Conservation (phyloP, 805 yeast genomes). For the Yamadazyma laniorum region DNA sequence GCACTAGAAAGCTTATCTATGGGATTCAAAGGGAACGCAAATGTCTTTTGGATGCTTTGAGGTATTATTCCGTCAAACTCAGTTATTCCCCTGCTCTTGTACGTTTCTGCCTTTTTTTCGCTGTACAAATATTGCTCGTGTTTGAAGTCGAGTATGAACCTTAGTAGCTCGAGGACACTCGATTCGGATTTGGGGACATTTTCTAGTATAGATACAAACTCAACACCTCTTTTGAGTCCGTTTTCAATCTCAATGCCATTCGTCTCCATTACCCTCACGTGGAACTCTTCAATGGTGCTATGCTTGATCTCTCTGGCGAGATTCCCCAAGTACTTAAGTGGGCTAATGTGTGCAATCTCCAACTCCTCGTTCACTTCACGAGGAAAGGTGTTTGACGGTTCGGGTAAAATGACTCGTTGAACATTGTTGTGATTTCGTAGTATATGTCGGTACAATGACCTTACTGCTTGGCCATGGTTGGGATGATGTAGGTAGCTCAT, state of each 20-base stretch:
- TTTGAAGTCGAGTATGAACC: background rate
- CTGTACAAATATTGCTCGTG: background rate
- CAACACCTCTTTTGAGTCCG: background rate
- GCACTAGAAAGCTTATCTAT: constrained; percentile 4
- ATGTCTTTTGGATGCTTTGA: constrained; percentile 1
- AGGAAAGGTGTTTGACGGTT: background rate
- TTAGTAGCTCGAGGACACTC: background rate
- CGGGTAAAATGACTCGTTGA: background rate
- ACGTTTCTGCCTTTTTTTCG: constrained; percentile 4
- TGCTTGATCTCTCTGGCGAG: constrained; percentile 7
- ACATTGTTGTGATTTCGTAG: constrained; percentile 6
- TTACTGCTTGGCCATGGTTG: constrained; percentile 5
- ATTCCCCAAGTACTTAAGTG: constrained; percentile 5
- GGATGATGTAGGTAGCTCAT: constrained; percentile 2
- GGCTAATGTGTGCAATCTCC: constrained; percentile 6
- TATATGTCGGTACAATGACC: constrained; percentile 13
- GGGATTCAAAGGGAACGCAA: constrained; percentile 11
- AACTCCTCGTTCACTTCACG: constrained; percentile 1
- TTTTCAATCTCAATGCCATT: background rate
- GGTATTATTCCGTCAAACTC: constrained; percentile 13
- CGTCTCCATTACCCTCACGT: background rate
- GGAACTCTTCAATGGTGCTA: constrained; percentile 6
- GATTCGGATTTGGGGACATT: background rate
- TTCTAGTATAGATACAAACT: background rate
- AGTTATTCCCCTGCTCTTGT: constrained; percentile 3